Base-by-base conservation (phyloP, 768 basidiomycete species). In the Royoungia palumana region DNA sequence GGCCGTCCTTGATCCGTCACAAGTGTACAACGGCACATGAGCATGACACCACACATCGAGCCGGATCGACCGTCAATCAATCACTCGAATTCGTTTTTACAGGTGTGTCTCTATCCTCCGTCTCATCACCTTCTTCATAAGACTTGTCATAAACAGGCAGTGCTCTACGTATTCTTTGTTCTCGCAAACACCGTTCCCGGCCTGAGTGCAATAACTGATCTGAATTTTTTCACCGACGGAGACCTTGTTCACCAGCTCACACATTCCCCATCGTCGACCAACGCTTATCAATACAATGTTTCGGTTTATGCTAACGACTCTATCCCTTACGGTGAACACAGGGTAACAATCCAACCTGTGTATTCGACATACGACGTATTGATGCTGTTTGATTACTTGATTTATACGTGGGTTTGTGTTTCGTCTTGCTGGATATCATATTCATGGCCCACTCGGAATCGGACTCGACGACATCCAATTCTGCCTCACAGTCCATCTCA, bases 331-430 rank as follows among this genome's bases (percentile, higher is more conserved):
- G 54, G 54, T 8, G 3, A 30, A 24, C 50, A 59, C 20, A 38
- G 0, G 3, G 47, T 59, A 43, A 2, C 5, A 10, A 25, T 59
- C 6, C 16, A 35, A 8, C 54, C 58, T 1, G 20, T 28, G 27
- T 11, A 44, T 6, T 2, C 34, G 0, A 25, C n/a, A n/a, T n/a
- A 17, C 8, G 19, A 17, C 5, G 0, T 11, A 0, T 32, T 53
- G 48, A 53, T 58, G 2, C n/a, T 56, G 16, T 57, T 57, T 19
- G 57, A 59, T 24, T 59, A 59, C 32, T 27, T 56, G 2, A 40
- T 56, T 24, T 60, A 60, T 27, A 56, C 49, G 54, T 57, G 16
- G 6, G 57, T 49, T 20, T 10, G 20, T 11, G 13, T 42, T n/a
- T 17, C 4, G 13, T 37, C 5, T 14, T 19, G 12, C 19, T 10